Percentiles rank a stretch among this genome's conserved stretches.
Evolutionary conservation across 768 basidiomycete genomes (phyloP).

Genomic region (Pisolithus sp.): DNA sequence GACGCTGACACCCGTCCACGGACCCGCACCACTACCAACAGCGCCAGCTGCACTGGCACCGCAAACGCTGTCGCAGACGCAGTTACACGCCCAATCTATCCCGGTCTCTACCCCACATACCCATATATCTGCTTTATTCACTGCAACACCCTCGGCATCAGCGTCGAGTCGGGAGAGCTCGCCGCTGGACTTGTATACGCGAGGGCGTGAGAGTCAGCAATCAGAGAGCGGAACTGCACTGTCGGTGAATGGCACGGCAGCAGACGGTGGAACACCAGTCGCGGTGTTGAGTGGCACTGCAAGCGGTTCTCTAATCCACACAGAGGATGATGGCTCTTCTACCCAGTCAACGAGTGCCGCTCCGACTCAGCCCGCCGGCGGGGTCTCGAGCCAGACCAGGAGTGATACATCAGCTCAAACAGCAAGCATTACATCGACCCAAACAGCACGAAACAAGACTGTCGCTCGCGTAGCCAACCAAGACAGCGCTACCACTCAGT

Average conservation of each 20-base stretch:
- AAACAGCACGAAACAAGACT: constrained; percentile 14
- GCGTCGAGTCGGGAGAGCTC: constrained; percentile 8
- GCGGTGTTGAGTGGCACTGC: too few relatives aligned
- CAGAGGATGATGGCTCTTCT: too few relatives aligned
- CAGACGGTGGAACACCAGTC: too few relatives aligned
- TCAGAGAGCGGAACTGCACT: constrained; percentile 5
- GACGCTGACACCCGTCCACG: too few relatives aligned
- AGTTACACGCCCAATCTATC: not conserved
- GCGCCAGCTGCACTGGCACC: too few relatives aligned
- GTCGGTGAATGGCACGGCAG: not conserved
- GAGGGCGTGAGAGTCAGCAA: not conserved
- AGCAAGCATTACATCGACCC: not conserved
- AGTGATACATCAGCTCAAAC: not conserved
- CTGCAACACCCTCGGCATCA: not conserved
- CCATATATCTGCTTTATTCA: not conserved
- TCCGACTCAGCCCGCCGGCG: too few relatives aligned
- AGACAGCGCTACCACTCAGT: constrained; percentile 12
- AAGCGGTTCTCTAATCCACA: too few relatives aligned
- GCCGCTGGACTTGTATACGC: not conserved
- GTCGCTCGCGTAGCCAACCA: constrained; percentile 25
- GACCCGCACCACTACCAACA: too few relatives aligned
- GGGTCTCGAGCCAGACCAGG: not conserved
- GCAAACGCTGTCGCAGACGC: too few relatives aligned
- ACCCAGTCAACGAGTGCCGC: too few relatives aligned
- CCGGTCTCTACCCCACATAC: not conserved